Conservation (phyloP, 1,284 basidiomycete genomes). For the Stereum hirsutum region DNA sequence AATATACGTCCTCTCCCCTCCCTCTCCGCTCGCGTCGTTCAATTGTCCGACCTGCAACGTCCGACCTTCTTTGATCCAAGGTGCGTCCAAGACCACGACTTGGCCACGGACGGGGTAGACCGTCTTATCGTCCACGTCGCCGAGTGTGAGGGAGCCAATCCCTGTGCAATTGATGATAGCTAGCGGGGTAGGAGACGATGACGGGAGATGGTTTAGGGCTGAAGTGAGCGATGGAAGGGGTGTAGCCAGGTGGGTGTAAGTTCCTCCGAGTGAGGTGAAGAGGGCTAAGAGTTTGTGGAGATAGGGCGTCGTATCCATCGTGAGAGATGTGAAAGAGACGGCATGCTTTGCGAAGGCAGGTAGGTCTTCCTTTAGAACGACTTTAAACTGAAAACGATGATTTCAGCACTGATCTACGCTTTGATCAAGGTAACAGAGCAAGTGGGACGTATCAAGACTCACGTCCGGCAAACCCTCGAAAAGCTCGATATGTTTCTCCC, state of each 20-base stretch:
- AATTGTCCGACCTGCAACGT: slow-evolving; percentile 20
- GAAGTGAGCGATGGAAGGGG: neutral
- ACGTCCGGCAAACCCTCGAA: neutral
- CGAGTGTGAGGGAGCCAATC: slow-evolving; percentile 6
- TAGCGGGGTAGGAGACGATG: neutral
- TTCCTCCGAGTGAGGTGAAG: neutral
- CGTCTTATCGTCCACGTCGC: slow-evolving; percentile 34
- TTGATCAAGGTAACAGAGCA: neutral
- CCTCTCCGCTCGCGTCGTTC: slow-evolving; percentile 26
- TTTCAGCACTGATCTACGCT: too few species aligned
- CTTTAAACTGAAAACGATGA: neutral
- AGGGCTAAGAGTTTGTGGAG: neutral
- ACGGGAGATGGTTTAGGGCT: neutral
- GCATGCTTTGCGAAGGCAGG: neutral
- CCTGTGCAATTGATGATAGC: neutral
- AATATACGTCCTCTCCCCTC: slow-evolving; percentile 46
- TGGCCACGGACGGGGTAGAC: slow-evolving; percentile 48
- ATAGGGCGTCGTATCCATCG: neutral
- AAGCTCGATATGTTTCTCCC: neutral
- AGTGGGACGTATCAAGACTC: neutral
- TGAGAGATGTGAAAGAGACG: neutral
- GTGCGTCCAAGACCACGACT: slow-evolving; percentile 37
- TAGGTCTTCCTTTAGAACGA: neutral
- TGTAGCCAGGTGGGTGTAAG: neutral
- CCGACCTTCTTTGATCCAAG: slow-evolving; percentile 50